Conservation (phyloP, 2,329 filamentous ascomycete genomes). For the Orbilia oligospora region DNA sequence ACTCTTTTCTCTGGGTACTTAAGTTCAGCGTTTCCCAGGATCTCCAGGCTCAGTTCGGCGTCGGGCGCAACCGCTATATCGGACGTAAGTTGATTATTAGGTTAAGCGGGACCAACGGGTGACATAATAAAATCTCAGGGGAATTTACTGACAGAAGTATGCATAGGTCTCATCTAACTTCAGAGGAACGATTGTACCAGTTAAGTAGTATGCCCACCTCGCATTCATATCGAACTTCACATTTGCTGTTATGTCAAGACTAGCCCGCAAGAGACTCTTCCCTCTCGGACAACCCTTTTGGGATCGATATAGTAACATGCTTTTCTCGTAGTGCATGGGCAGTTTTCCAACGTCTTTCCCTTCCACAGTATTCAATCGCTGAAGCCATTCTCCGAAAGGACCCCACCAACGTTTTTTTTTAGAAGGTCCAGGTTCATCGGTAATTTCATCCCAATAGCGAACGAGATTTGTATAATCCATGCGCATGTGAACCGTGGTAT, state of each 20-base stretch:
- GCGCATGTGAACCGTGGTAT: slow-evolving; percentile 66
- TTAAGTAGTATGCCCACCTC: slow-evolving; percentile 64
- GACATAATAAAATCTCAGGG: too few relatives aligned
- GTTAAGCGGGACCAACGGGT: too few relatives aligned
- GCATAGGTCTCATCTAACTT: slow-evolving; percentile 45
- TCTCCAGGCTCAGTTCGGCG: slow-evolving; percentile 38
- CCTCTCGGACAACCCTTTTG: slow-evolving; percentile 39
- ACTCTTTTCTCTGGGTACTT: slow-evolving; percentile 55
- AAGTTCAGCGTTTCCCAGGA: slow-evolving; percentile 60
- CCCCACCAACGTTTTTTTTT: slow-evolving; percentile 15
- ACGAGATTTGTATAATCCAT: slow-evolving; percentile 68
- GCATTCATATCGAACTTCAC: slow-evolving; percentile 62
- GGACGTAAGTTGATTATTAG: too few relatives aligned
- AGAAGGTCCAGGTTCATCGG: slow-evolving; percentile 60
- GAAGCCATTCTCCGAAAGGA: slow-evolving; percentile 16
- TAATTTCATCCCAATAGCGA: slow-evolving; percentile 66
- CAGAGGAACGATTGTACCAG: slow-evolving; percentile 62
- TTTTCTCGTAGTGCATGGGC: too few relatives aligned
- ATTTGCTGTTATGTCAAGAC: slow-evolving; percentile 60
- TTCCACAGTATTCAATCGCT: background rate
- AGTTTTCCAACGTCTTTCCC: too few relatives aligned
- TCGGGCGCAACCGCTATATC: slow-evolving; percentile 31
- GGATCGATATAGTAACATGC: slow-evolving; percentile 13
- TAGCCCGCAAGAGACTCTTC: slow-evolving; percentile 7
- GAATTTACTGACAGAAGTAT: slow-evolving; percentile 43